Base-by-base conservation (phyloP, 202 grass and related monocot genomes). In the Panicum hallii region DNA sequence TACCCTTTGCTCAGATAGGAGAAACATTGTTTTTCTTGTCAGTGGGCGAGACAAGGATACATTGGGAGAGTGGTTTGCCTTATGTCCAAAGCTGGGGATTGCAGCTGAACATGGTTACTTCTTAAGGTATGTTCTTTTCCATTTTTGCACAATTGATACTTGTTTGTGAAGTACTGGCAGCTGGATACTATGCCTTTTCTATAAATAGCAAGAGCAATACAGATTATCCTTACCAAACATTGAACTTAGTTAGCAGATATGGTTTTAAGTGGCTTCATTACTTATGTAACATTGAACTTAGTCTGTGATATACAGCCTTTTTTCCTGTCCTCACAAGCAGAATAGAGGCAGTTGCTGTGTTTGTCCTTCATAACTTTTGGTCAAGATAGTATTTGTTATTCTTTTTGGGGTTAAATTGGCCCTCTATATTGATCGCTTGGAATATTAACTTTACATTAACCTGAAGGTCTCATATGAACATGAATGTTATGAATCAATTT, bases 61-160 rank as follows among this genome's bases (percentile, higher is more conserved):
- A 13, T 82, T 99, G 78, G 97, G 47, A n/a, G 72, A 89, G 75
- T 94, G 88, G 93, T 99, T 99, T 75, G 64, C 83, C 47, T 88
- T 88, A 1, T 99, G 93, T 65, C 82, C 89, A 12, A 85, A 84
- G 75, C 87, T 99, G 77, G 97, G 93, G 19, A 94, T 97, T 79
- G 97, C 97, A 43, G 93, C 91, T 41, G 97, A 99, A 72, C 93
- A 99, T 82, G 97, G 97, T 61, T 99, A 92, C 87, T 94, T 93
- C 81, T 80, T 97, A 79, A 97, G 97, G 97, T 97, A 82, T 45
- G 19, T 16, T 38, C 36, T 63, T n/a, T 82, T 77, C 50, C 71
- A 79, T 61, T 63, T 54, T 66, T 28, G 19, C 53, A 71, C 6
- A 14, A 38, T 19, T 58, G 5, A 28, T 63, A 38, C 55, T 72